phyloP scores from a whole-genome alignment of 139 green algal species.

The Zygnema cylindricum region DNA sequence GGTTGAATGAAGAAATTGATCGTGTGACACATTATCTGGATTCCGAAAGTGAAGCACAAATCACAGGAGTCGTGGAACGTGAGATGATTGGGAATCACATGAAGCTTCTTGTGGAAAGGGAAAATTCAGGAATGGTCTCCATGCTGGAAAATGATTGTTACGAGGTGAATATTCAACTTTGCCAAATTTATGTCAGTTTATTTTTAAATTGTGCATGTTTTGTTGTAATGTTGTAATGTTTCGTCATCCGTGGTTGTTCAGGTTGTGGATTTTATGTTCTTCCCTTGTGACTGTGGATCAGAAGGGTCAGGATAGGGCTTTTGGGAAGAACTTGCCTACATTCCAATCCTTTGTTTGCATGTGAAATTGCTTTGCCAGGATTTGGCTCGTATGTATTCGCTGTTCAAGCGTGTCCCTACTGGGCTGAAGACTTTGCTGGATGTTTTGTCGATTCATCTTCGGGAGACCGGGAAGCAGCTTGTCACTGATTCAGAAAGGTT shows the following conservation, averaged over 20 bases:
- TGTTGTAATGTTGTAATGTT: too few relatives aligned
- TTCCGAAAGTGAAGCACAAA: slow-evolving; percentile 72
- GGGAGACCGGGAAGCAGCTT: slow-evolving; percentile 72
- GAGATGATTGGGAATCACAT: slow-evolving; percentile 89
- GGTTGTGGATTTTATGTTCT: too few relatives aligned
- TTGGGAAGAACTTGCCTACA: too few relatives aligned
- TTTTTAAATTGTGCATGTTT: too few relatives aligned
- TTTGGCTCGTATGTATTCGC: slow-evolving; percentile 87
- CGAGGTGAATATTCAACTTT: slow-evolving; percentile 53
- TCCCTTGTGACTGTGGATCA: too few relatives aligned
- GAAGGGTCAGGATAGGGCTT: too few relatives aligned
- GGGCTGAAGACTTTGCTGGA: slow-evolving; percentile 75
- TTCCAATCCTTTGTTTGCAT: too few relatives aligned
- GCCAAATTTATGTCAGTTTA: too few relatives aligned
- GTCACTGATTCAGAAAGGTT: slow-evolving; percentile 77
- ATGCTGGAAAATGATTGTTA: slow-evolving; percentile 82
- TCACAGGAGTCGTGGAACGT: slow-evolving; percentile 77
- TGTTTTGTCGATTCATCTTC: slow-evolving; percentile 68
- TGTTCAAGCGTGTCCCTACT: slow-evolving; percentile 81
- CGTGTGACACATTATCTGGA: slow-evolving; percentile 87
- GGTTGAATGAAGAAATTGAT: slow-evolving; percentile 89
- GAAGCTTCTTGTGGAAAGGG: slow-evolving; percentile 88
- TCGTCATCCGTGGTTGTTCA: too few relatives aligned
- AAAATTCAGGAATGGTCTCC: slow-evolving; percentile 83
- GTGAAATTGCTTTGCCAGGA: slow-evolving; percentile 67